phyloP scores from a whole-genome alignment of 345 rosid species.

The Gossypium ekmanianum region DNA sequence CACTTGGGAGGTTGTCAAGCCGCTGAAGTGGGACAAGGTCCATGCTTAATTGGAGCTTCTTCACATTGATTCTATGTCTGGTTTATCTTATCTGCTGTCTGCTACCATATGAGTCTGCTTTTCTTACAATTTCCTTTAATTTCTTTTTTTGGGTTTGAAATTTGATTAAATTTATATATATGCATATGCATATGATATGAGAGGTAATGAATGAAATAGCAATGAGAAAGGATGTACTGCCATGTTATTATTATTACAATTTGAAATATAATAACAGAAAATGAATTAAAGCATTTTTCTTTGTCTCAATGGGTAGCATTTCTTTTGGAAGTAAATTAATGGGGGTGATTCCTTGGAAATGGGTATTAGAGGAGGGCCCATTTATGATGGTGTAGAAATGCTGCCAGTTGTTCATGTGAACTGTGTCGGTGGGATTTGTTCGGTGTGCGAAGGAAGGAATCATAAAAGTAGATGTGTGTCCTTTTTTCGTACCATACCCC shows the following conservation, averaged over 20 bases:
- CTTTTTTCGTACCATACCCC: too few species aligned
- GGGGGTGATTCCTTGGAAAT: background rate
- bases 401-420: background rate
- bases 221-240: background rate
- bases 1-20: slow-evolving; percentile 63
- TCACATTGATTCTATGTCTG: too few species aligned
- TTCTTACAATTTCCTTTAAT: background rate
- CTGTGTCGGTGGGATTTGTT: background rate
- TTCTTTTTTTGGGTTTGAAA: background rate
- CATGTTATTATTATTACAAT: background rate
- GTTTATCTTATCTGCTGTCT: background rate
- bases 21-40: slow-evolving; percentile 44
- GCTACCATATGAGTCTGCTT: background rate
- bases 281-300: background rate
- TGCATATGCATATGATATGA: background rate
- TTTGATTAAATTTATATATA: background rate
- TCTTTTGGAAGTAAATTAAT: too few species aligned
- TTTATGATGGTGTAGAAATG: background rate
- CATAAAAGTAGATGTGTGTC: background rate
- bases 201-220: background rate
- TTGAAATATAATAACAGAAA: background rate
- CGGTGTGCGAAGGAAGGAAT: background rate
- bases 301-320: background rate
- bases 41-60: slow-evolving; percentile 25
- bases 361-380: background rate